Conservation (phyloP, 2,329 filamentous ascomycete species). For the Chrysoporthe austroafricana region DNA sequence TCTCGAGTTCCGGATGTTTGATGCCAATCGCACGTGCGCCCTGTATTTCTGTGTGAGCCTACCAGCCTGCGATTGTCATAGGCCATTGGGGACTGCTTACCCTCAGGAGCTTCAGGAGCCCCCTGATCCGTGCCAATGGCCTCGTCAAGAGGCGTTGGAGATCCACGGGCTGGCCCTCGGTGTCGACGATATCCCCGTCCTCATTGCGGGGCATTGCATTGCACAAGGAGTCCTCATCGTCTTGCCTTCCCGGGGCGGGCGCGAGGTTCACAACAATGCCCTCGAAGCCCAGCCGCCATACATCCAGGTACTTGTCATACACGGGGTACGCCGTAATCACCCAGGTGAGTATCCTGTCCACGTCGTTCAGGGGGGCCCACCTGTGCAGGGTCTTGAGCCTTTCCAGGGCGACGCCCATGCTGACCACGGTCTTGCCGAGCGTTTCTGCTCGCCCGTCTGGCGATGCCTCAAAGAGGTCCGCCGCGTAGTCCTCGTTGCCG, state of each 20-base stretch:
- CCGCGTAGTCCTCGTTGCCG: conserved; percentile 64
- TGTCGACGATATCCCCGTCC: conserved; percentile 69
- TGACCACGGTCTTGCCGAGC: conserved; percentile 84
- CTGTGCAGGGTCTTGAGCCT: conserved; percentile 80
- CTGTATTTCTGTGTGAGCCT: conserved; percentile 41
- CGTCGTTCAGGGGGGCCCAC: conserved; percentile 74
- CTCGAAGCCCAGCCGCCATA: conserved; percentile 92
- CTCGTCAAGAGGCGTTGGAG: conserved; percentile 92
- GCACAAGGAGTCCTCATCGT: conserved; percentile 64
- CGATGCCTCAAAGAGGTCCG: conserved; percentile 68
- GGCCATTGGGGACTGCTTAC: conserved; percentile 43
- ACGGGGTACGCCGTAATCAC: conserved; percentile 75
- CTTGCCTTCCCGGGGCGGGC: conserved; percentile 57
- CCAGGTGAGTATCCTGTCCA: conserved; percentile 77
- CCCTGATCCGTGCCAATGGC: conserved; percentile 85
- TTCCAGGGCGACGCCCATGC: conserved; percentile 91
- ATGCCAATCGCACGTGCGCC: conserved; percentile 63
- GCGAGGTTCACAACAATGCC: conserved; percentile 93
- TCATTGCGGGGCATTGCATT: conserved; percentile 64
- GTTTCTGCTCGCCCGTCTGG: conserved; percentile 57
- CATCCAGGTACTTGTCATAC: conserved; percentile 83
- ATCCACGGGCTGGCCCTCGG: conserved; percentile 86
- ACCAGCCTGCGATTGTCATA: background rate
- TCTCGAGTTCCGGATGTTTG: conserved; percentile 57
- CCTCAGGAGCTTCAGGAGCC: conserved; percentile 82